Percentiles rank a stretch among this genome's conserved stretches.
Conservation (phyloP, 805 yeast species). For the Kuraishia cidri region DNA sequence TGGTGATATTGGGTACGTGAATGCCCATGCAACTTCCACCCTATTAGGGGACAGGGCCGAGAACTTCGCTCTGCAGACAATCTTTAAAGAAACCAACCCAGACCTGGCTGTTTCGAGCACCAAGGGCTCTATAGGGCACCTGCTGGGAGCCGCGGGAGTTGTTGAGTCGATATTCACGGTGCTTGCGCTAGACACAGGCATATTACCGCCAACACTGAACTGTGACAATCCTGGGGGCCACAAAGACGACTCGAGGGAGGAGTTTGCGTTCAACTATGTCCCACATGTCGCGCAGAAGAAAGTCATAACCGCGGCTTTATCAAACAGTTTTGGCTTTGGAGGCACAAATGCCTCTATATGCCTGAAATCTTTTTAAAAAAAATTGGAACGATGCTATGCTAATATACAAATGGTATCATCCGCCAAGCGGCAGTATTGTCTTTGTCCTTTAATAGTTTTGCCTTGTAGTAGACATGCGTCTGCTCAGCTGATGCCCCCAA, state of each 20-base stretch:
- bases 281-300: conserved; percentile 31
- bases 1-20: conserved; percentile 59
- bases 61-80: conserved; percentile 54
- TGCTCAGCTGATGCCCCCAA: conserved; percentile 49
- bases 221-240: conserved; percentile 43
- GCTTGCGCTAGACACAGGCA: conserved; percentile 45
- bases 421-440: not conserved
- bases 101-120: conserved; percentile 61
- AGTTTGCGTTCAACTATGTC: conserved; percentile 50
- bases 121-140: conserved; percentile 90
- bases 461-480: conserved; percentile 35
- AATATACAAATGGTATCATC: conserved; percentile 1
- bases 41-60: conserved; percentile 86
- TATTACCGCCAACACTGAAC: conserved; percentile 78
- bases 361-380: conserved; percentile 19
- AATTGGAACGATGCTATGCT: not conserved
- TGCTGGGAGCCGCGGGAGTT: conserved; percentile 94
- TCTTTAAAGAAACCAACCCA: conserved; percentile 32
- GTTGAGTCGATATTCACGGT: conserved; percentile 83
- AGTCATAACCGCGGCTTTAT: conserved; percentile 49
- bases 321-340: conserved; percentile 96
- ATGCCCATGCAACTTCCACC: conserved; percentile 97
- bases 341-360: conserved; percentile 84
- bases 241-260: conserved; percentile 29
- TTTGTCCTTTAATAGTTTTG: conserved; percentile 1